Evolutionary conservation across 768 basidiomycete species (phyloP).

Genomic region (Serendipita sp.): DNA sequence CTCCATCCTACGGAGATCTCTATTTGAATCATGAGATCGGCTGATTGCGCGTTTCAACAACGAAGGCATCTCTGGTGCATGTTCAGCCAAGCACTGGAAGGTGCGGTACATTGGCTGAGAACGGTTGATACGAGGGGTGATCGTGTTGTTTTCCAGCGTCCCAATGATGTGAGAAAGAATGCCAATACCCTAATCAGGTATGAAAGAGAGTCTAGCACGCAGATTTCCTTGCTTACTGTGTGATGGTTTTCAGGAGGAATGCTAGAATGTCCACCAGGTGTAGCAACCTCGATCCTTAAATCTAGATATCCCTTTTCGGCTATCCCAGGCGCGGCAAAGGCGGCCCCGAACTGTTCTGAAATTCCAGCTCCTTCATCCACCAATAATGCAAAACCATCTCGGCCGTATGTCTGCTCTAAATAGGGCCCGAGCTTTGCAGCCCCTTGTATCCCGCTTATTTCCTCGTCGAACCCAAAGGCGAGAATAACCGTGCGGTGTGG

Average conservation of each 20-base stretch:
- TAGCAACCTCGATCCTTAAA: conserved; percentile 44
- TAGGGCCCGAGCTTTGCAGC: conserved; percentile 26
- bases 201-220: neutral
- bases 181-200: conserved; percentile 49
- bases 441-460: conserved; percentile 38
- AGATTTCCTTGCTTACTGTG: conserved; percentile 33
- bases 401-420: conserved; percentile 48
- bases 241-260: conserved; percentile 51
- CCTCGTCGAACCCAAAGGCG: conserved; percentile 63
- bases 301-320: conserved; percentile 63
- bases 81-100: conserved; percentile 50
- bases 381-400: conserved; percentile 56
- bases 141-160: conserved; percentile 50
- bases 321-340: conserved; percentile 46
- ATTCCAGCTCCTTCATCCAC: conserved; percentile 75
- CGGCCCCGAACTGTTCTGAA: conserved; percentile 32
- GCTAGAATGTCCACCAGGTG: conserved; percentile 74
- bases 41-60: conserved; percentile 33
- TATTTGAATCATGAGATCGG: conserved; percentile 32
- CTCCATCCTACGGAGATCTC: conserved; percentile 37
- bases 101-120: conserved; percentile 41
- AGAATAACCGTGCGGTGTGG: conserved; percentile 49
- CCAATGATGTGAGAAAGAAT: conserved; percentile 59
- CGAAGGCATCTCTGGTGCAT: conserved; percentile 39
- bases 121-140: conserved; percentile 23